These are phyloP conservation scores for Mortierella sp. DNA, from an alignment of 371 early-diverging fungal genomes.

Conservation along the genomic window DNA sequence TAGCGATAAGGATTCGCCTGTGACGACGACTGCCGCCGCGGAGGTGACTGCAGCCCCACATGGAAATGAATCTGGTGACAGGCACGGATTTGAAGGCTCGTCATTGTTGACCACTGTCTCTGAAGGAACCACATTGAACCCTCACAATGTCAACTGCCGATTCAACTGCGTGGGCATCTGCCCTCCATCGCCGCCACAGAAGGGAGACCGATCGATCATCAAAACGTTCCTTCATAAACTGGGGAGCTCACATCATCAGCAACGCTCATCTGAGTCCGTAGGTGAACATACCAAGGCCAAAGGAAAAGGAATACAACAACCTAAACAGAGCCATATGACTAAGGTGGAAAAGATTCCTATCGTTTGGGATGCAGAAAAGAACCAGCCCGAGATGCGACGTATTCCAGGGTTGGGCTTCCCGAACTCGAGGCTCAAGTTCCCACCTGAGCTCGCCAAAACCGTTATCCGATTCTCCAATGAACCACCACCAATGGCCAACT, in stretches of 20 bases:
- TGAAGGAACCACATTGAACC: background rate
- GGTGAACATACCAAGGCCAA: background rate
- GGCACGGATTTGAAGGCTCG: background rate
- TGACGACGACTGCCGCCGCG: background rate
- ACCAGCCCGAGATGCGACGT: constrained; percentile 18
- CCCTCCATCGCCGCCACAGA: background rate
- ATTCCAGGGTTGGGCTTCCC: constrained; percentile 33
- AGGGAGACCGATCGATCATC: constrained; percentile 1
- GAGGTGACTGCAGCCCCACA: constrained; percentile 1
- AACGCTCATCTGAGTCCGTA: background rate
- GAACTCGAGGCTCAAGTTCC: constrained; percentile 18
- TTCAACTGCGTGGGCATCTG: background rate
- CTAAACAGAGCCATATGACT: background rate
- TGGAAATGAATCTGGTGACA: constrained; percentile 5
- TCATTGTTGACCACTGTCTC: background rate
- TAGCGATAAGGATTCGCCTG: constrained; percentile 7
- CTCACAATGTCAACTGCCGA: background rate
- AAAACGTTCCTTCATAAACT: constrained; percentile 11
- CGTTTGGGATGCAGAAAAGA: constrained; percentile 28
- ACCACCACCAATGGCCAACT: constrained; percentile 35
- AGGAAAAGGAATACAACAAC: background rate
- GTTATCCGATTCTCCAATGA: constrained; percentile 26
- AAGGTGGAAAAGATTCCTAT: constrained; percentile 33
- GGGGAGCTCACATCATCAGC: constrained; percentile 1
- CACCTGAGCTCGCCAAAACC: constrained; percentile 29